Evolutionary conservation across 2,329 filamentous ascomycete genomes (phyloP).

Genomic region (Fusarium xyrophilum): DNA sequence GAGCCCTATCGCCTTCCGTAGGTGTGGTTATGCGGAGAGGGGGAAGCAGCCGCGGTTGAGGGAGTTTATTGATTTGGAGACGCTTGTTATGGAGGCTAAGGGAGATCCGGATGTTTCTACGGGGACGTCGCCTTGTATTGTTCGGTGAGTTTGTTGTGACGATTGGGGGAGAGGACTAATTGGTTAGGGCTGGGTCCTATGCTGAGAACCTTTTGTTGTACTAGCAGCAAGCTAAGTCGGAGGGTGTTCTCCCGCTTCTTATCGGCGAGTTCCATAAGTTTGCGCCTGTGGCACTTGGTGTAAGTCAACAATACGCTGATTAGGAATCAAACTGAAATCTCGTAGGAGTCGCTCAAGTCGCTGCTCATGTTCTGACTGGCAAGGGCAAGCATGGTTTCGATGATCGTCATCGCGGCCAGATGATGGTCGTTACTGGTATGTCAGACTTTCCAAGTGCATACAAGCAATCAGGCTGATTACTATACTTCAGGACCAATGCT

Average conservation of each 20-base stretch:
- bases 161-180: accelerated
- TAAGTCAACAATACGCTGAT: accelerated
- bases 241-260: not conserved
- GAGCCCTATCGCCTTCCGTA: too few relatives aligned
- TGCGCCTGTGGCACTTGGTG: conserved; percentile 13
- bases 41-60: conserved; percentile 56
- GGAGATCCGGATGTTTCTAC: conserved; percentile 41
- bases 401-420: conserved; percentile 6
- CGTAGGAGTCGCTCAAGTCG: conserved; percentile 18
- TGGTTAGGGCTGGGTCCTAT: conserved; percentile 7
- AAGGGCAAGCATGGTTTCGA: conserved; percentile 21
- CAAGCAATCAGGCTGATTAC: accelerated
- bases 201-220: conserved; percentile 13
- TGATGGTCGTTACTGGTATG: conserved; percentile 15
- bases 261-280: conserved; percentile 21
- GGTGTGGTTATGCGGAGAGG: conserved; percentile 51
- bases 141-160: not conserved
- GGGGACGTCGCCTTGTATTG: conserved; percentile 6
- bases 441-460: accelerated
- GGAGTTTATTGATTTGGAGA: conserved; percentile 60
- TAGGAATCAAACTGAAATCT: accelerated
- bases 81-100: conserved; percentile 51
- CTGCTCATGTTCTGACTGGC: conserved; percentile 14
- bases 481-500: conserved; percentile 52
- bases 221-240: conserved; percentile 7